Evolutionary conservation across 192 early-diverging fungal genomes (phyloP), one percentile per base, ranked within the genome.

Genomic region (Coemansia sp.): DNA sequence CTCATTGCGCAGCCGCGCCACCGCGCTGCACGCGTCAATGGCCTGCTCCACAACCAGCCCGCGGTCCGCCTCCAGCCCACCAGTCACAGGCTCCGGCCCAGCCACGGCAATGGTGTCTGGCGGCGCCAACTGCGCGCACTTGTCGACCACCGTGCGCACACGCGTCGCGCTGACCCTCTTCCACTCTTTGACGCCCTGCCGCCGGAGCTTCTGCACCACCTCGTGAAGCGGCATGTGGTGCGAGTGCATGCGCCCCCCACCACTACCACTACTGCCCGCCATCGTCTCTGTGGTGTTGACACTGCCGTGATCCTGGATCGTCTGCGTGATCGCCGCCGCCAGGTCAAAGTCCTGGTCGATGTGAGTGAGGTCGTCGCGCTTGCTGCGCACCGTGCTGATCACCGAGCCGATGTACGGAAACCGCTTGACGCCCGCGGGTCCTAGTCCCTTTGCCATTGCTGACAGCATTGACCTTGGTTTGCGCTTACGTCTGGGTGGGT

Each of bases 361-460:
- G 35, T 10, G 35, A 7, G n/a, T 20, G 17, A 58, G 1, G 0
- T 5, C 19, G n/a, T 19, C 35, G 7, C 19, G 35, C 56, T 58
- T 58, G 9, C 22, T 58, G 5, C 20, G 31, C 1, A 58, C 35
- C 1, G 60, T 22, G 17, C 59, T 66, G 6, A 51, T 40, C 20
- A 72, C 70, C 14, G 19, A 6, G 59, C 40, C 42, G 11, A 66
- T 46, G 9, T 47, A 36, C 2, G 71, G 71, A 54, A 73, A 73
- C 40, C 71, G 71, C 71, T 67, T 73, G 31, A 62, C 10, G 4
- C 71, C 71, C 5, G 71, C 69, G 8, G 45, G 42, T 15, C 62
- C 61, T 15, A 71, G 37, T 11, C 51, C 69, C 42, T 29, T 54
- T 25, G 27, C 27, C 3, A 54, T 31, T 31, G 49, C 61, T 24